A percentile compares a stretch with the other conserved stretches of the same genome.
Evolutionary conservation across 1,139 yeast species (phyloP).

Genomic region (Meyerozyma athensensis): DNA sequence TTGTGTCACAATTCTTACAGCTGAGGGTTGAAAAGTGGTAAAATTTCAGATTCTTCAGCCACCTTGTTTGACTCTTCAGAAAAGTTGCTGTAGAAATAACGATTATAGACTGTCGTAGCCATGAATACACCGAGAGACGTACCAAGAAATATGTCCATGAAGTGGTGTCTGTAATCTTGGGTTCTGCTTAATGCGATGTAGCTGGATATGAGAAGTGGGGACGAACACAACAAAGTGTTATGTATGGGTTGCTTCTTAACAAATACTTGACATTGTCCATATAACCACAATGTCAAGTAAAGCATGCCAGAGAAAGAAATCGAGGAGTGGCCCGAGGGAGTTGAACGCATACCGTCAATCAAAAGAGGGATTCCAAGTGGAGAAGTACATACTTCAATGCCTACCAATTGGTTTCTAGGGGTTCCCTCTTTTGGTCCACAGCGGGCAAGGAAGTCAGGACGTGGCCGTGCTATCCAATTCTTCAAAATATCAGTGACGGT

Average conservation of each 20-base stretch:
- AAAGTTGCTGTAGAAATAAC: not conserved
- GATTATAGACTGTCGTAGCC: constrained; percentile 24
- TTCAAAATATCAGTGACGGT: constrained; percentile 64
- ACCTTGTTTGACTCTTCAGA: not conserved
- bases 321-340: constrained; percentile 46
- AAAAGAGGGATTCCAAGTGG: constrained; percentile 28
- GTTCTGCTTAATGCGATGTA: constrained; percentile 55
- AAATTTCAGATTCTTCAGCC: not conserved
- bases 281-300: constrained; percentile 52
- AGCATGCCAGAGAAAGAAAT: constrained; percentile 37
- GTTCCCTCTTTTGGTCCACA: constrained; percentile 50
- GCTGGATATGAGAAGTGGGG: constrained; percentile 15
- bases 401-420: constrained; percentile 33
- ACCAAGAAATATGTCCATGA: constrained; percentile 62
- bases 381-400: constrained; percentile 37
- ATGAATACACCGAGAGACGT: constrained; percentile 43
- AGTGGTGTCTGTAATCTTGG: constrained; percentile 77
- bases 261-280: constrained; percentile 45
- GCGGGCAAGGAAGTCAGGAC: constrained; percentile 75
- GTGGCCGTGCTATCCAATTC: constrained; percentile 71
- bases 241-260: constrained; percentile 3
- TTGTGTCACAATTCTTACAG: too few relatives aligned
- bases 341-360: constrained; percentile 42
- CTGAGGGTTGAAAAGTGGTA: not conserved
- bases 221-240: constrained; percentile 3